Percentiles rank a stretch among this genome's conserved stretches.
Evolutionary conservation across 805 yeast species (phyloP).

Genomic region (Barnettozyma californica): DNA sequence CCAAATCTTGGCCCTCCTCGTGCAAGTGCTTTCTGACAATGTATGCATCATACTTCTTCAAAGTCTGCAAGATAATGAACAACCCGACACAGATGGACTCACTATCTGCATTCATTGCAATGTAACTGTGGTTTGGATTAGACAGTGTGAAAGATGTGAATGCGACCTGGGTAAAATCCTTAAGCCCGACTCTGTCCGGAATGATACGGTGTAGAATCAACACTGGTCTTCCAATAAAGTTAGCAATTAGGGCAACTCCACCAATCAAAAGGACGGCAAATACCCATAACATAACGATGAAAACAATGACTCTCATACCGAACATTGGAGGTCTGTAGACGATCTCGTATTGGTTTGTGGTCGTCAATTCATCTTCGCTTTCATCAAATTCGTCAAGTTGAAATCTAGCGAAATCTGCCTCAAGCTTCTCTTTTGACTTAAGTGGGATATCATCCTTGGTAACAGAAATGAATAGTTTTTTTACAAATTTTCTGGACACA

Average conservation of each 20-base stretch:
- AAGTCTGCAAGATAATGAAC: constrained; percentile 15
- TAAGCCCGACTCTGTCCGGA: background rate
- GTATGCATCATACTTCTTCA: constrained; percentile 14
- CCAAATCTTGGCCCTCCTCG: constrained; percentile 13
- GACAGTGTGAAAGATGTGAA: background rate
- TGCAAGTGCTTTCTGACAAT: constrained; percentile 19
- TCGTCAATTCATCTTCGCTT: constrained; percentile 36
- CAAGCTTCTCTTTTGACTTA: constrained; percentile 25
- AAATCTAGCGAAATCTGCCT: constrained; percentile 29
- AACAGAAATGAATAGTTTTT: constrained; percentile 72
- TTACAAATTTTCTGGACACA: constrained; percentile 58
- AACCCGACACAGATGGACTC: constrained; percentile 19
- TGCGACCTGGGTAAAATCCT: background rate
- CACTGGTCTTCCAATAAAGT: constrained; percentile 26
- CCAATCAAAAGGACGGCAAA: constrained; percentile 35
- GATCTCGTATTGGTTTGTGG: constrained; percentile 49
- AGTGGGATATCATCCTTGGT: constrained; percentile 69
- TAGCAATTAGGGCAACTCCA: constrained; percentile 18
- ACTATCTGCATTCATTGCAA: constrained; percentile 3
- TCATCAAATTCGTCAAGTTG: constrained; percentile 37
- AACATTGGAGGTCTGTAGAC: constrained; percentile 87
- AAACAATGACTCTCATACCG: constrained; percentile 44
- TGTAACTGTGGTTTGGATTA: background rate
- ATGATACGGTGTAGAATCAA: background rate
- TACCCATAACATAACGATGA: constrained; percentile 38